Base-by-base conservation (phyloP, 140 eudicot species). In the Cichorium intybus region DNA sequence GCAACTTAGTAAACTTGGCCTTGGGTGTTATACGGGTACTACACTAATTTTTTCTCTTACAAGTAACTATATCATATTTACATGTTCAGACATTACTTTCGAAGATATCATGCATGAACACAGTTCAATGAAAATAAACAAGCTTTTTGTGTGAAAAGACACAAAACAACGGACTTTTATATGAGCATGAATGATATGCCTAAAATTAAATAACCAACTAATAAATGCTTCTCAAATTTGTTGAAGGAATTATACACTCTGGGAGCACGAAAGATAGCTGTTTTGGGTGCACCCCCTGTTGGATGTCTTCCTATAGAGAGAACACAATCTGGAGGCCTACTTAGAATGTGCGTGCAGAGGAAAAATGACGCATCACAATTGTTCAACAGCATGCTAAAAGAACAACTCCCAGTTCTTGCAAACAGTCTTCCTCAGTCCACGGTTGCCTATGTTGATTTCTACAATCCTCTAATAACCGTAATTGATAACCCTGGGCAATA, bases 261-360 rank as follows among this genome's bases (percentile, higher is more conserved):
- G 23, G 68, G 55, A 61, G 68, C 68, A 41, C 59, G 87, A 69
- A 74, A 51, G 58, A 74, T 77, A 18, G 79, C 27, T 24, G 70
- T 69, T 2, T 55, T 73, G 46, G 45, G 73, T n/a, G 56, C 61
- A 21, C 75, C 80, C 10, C 76, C 79, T 0, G 8, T 69, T 17
- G 87, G 84, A 1, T 81, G 81, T 66, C 3, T 48, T 12, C 87
- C 84, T 0, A 9, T 16, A 7, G 48, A 35, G 45, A 73, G 84
- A 60, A 81, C 81, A 0, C 0, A 64, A 34, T 6, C 5, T 15
- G 87, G 81, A 52, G 84, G 81, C 8, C 33, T 24, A 4, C 22
- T 15, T 7, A 74, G 87, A 55, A 35, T n/a, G 7, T 73, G 80
- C 16, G 70, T 10, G 51, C 70, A 77, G 0, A 12, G 60, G 12